Evolutionary conservation across 306 rosid genomes (phyloP).

Genomic region (Malus fusca): DNA sequence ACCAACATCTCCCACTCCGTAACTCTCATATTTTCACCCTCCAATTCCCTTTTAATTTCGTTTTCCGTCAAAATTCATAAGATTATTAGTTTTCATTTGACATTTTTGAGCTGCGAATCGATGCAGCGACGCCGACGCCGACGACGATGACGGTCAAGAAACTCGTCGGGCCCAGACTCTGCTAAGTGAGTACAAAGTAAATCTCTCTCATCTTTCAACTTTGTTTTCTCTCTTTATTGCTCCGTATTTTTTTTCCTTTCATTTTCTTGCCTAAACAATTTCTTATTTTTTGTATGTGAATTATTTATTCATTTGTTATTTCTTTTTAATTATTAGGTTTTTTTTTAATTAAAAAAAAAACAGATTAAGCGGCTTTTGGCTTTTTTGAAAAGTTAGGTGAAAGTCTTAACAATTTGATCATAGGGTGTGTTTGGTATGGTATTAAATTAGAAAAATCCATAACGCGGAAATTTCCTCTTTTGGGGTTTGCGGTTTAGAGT

Average conservation of each 20-base stretch:
- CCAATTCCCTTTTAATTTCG: not conserved
- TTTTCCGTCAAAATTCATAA: not conserved
- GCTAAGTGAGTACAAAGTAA: conserved; percentile 40
- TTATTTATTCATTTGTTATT: not conserved
- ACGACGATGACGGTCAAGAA: conserved; percentile 24
- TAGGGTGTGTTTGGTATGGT: not conserved
- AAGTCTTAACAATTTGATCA: not conserved
- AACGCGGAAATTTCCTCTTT: not conserved
- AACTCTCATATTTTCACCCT: conserved; percentile 9
- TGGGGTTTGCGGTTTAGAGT: not conserved
- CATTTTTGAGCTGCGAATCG: not conserved
- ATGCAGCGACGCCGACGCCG: conserved; percentile 37
- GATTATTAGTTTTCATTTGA: not conserved
- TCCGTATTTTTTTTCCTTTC: not conserved
- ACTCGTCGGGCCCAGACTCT: conserved; percentile 26
- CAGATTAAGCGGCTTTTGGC: not conserved
- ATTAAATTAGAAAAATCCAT: not conserved
- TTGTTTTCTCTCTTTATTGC: not conserved
- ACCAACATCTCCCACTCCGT: conserved; percentile 24
- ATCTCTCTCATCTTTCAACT: not conserved
- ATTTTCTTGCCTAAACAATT: not conserved
- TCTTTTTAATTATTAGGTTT: not conserved
- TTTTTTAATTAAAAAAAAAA: not conserved
- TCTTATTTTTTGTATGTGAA: not conserved
- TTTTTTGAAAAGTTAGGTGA: not conserved